Conservation (phyloP, 306 rosid genomes). For the Cercis canadensis region DNA sequence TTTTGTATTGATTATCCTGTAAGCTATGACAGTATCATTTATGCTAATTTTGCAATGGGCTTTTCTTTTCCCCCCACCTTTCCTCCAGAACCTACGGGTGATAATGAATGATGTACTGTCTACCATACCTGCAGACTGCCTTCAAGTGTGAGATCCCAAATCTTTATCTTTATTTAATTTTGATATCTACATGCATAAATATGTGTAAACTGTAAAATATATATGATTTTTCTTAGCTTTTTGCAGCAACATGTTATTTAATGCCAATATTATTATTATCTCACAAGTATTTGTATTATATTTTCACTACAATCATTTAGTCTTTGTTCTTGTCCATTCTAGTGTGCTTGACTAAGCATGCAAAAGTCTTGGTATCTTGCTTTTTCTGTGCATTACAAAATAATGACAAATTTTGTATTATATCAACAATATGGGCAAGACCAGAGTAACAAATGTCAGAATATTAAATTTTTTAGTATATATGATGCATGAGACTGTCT, state of each 20-base stretch:
- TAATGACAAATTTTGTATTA: no score
- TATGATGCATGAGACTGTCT: no score
- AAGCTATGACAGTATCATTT: slow-evolving; percentile 10
- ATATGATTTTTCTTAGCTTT: slow-evolving; percentile 15
- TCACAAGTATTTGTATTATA: no score
- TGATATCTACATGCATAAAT: not conserved
- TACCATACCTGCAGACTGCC: slow-evolving; percentile 79
- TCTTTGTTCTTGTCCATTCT: no score
- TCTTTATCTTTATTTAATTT: slow-evolving; percentile 12
- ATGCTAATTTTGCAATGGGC: slow-evolving; percentile 29
- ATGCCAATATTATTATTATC: no score
- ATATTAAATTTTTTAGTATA: no score
- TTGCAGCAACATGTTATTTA: not conserved
- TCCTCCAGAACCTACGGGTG: slow-evolving; percentile 71
- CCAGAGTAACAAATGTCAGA: no score
- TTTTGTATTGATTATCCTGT: slow-evolving; percentile 4
- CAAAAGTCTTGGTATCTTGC: no score
- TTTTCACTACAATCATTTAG: no score
- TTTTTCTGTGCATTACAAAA: no score
- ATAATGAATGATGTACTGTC: slow-evolving; percentile 97
- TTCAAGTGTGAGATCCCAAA: slow-evolving; percentile 75
- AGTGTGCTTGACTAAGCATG: no score
- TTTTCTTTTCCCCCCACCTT: not conserved
- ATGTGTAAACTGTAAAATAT: not conserved
- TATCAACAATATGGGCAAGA: no score